phyloP scores from a whole-genome alignment of 495 filamentous ascomycete genomes.

The Trichoderma asperelloides region DNA sequence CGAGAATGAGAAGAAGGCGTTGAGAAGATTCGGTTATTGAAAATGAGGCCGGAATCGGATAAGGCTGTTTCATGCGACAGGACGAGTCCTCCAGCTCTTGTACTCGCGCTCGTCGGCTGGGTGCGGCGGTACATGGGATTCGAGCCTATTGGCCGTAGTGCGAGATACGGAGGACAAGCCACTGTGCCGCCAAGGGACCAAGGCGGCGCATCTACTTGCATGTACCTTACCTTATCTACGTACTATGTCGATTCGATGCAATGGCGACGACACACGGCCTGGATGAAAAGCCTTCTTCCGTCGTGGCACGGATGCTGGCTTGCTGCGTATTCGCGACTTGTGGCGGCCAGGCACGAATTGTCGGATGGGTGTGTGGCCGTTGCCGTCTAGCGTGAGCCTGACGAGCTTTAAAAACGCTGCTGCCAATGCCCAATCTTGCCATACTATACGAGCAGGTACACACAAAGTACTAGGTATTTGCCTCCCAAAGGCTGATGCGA shows the following conservation, averaged over 20 bases:
- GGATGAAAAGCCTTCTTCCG: too few relatives aligned
- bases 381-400: too few relatives aligned
- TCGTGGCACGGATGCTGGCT: too few relatives aligned
- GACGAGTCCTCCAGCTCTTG: background rate
- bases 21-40: background rate
- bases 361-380: too few relatives aligned
- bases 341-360: too few relatives aligned
- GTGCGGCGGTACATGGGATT: background rate
- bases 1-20: background rate
- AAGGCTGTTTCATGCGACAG: background rate
- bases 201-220: too few relatives aligned
- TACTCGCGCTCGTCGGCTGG: background rate
- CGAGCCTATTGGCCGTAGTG: background rate
- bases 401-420: too few relatives aligned
- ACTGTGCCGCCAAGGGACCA: too few relatives aligned
- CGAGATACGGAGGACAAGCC: background rate
- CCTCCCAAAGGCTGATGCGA: background rate
- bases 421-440: background rate
- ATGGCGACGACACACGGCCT: too few relatives aligned
- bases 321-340: too few relatives aligned
- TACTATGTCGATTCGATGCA: too few relatives aligned
- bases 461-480: too few relatives aligned
- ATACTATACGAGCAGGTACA: background rate
- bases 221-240: background rate
- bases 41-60: slow-evolving; percentile 2